These are phyloP conservation scores for Botrytis paeoniae DNA, from an alignment of 2,329 filamentous ascomycete species.

Conservation along the genomic window DNA sequence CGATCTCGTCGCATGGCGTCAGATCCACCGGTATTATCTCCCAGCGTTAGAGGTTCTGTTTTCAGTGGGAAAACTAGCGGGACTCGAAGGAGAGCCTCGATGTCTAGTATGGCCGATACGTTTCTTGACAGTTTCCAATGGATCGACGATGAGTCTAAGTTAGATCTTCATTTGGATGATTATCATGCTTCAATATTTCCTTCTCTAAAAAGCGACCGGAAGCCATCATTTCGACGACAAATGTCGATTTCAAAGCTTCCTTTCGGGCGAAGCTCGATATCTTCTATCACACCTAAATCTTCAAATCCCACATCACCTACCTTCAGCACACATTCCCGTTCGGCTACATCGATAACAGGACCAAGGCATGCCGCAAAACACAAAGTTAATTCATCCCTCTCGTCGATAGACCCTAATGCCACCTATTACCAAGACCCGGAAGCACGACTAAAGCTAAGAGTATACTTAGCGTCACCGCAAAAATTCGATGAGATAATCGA, in stretches of 20 bases:
- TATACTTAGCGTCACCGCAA: conserved; percentile 83
- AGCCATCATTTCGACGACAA: conserved; percentile 65
- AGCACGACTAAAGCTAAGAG: conserved; percentile 78
- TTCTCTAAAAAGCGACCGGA: conserved; percentile 44
- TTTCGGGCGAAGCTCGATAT: conserved; percentile 54
- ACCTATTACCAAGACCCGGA: conserved; percentile 89
- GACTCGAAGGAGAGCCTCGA: conserved; percentile 20
- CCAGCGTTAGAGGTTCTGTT: conserved; percentile 2
- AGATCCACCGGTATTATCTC: conserved; percentile 12
- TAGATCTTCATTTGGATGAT: conserved; percentile 68
- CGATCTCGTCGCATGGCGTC: conserved; percentile 38
- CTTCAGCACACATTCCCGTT: conserved; percentile 31
- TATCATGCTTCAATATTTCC: conserved; percentile 51
- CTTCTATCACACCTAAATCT: conserved; percentile 35
- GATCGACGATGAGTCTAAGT: conserved; percentile 69
- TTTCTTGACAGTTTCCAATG: conserved; percentile 68
- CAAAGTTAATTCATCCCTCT: conserved; percentile 37
- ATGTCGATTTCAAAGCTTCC: conserved; percentile 68
- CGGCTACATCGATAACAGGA: conserved; percentile 52
- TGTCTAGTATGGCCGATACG: conserved; percentile 29
- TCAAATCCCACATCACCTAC: conserved; percentile 33
- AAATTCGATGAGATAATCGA: conserved; percentile 95
- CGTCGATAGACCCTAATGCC: conserved; percentile 65
- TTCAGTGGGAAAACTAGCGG: conserved; percentile 12
- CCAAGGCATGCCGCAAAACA: conserved; percentile 33